Percentiles rank a stretch among this genome's conserved stretches.
Conservation (phyloP, 179 eudicot genomes). For the Corrigiola litoralis region DNA sequence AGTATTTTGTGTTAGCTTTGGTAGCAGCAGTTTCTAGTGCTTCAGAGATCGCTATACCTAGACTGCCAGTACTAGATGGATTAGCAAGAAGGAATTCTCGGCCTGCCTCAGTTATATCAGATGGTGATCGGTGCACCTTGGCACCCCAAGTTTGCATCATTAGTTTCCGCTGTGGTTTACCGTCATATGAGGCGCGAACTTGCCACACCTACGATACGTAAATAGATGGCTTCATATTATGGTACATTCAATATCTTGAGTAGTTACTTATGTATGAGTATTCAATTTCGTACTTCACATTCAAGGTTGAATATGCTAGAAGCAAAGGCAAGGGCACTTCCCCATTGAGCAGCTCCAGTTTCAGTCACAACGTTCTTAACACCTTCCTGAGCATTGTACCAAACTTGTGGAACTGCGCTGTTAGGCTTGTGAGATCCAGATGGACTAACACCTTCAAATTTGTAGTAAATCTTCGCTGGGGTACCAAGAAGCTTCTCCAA, state of each 20-base stretch:
- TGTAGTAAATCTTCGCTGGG: slow-evolving; percentile 90
- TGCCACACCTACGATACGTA: slow-evolving; percentile 72
- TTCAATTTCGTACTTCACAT: slow-evolving; percentile 92
- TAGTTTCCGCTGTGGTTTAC: slow-evolving; percentile 85
- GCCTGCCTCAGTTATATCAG: slow-evolving; percentile 68
- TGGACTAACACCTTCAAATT: slow-evolving; percentile 96
- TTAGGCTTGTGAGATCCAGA: slow-evolving; percentile 98
- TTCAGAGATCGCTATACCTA: slow-evolving; percentile 96
- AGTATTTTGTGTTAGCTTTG: slow-evolving; percentile 74
- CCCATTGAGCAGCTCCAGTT: slow-evolving; percentile 99
- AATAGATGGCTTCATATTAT: too few species aligned
- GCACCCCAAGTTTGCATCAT: slow-evolving; percentile 99
- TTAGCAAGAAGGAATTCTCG: slow-evolving; percentile 56
- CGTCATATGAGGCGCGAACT: slow-evolving; percentile 94
- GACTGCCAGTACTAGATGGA: slow-evolving; percentile 82
- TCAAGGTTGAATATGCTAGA: slow-evolving; percentile 79
- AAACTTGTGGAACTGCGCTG: slow-evolving; percentile 90
- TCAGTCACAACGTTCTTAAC: slow-evolving; percentile 89
- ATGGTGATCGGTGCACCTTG: slow-evolving; percentile 89
- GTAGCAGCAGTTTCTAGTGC: slow-evolving; percentile 84
- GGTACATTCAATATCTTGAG: too few species aligned
- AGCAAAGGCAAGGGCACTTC: slow-evolving; percentile 89
- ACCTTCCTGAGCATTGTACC: slow-evolving; percentile 83
- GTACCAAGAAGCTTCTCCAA: slow-evolving; percentile 92
- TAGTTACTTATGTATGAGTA: too few species aligned